Evolutionary conservation across 768 basidiomycete genomes (phyloP).

Genomic region (Holtermannia corniformis): DNA sequence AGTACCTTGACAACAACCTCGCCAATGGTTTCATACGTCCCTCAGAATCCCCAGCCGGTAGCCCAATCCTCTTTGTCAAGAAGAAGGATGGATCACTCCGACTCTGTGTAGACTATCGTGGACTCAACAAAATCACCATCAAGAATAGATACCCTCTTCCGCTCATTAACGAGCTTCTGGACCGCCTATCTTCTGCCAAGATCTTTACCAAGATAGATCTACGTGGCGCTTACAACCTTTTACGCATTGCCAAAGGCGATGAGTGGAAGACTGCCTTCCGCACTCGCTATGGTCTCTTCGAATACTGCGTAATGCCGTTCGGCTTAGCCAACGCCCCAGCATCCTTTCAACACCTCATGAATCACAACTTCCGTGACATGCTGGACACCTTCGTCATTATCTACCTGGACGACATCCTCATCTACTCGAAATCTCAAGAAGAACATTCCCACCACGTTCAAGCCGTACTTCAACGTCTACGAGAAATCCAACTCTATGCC

Average conservation of each 20-base stretch:
- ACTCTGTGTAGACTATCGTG: constrained; percentile 41
- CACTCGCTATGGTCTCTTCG: constrained; percentile 27
- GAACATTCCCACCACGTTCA: constrained; percentile 15
- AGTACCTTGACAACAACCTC: too few species aligned
- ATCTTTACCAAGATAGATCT: constrained; percentile 39
- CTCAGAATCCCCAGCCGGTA: constrained; percentile 17
- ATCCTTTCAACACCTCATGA: constrained; percentile 22
- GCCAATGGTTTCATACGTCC: too few species aligned
- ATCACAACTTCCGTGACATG: constrained; percentile 18
- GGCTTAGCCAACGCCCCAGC: constrained; percentile 26
- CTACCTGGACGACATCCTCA: constrained; percentile 27
- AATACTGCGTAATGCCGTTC: constrained; percentile 26
- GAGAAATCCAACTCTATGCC: constrained; percentile 7
- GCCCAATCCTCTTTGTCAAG: constrained; percentile 30
- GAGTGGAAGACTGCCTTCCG: constrained; percentile 46
- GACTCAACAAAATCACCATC: constrained; percentile 14
- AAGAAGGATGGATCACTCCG: constrained; percentile 27
- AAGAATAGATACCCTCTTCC: constrained; percentile 25
- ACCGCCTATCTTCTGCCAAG: constrained; percentile 11
- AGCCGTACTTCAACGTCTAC: constrained; percentile 15
- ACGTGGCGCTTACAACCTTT: constrained; percentile 44
- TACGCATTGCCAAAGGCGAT: constrained; percentile 44
- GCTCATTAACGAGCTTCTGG: constrained; percentile 17
- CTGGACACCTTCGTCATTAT: constrained; percentile 9
- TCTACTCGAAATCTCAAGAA: constrained; percentile 10